A percentile compares a stretch with the other conserved stretches of the same genome.
These are phyloP conservation scores for Gossypioides kirkii DNA, from an alignment of 345 rosid genomes.

Conservation along the genomic window DNA sequence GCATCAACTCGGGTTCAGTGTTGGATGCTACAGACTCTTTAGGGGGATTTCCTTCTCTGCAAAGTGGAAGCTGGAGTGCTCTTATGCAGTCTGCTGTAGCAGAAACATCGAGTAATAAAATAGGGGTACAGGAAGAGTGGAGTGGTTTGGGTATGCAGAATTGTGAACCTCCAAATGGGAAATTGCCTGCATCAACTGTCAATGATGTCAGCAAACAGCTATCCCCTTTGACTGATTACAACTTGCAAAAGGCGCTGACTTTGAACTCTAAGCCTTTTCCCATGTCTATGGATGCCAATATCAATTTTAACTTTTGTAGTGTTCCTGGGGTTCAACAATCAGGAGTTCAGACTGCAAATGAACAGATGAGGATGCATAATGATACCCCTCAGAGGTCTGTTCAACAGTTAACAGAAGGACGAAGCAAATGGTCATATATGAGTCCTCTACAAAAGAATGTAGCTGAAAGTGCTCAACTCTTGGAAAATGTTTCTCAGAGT, in stretches of 20 bases:
- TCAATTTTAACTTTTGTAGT: background rate
- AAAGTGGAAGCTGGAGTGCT: slow-evolving; percentile 99
- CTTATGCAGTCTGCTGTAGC: slow-evolving; percentile 99
- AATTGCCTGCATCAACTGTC: slow-evolving; percentile 24
- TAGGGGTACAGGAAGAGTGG: slow-evolving; percentile 58
- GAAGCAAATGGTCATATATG: slow-evolving; percentile 38
- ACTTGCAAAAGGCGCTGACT: slow-evolving; percentile 24
- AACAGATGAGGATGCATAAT: slow-evolving; percentile 31
- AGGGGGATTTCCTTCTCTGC: slow-evolving; percentile 32
- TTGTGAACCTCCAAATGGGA: slow-evolving; percentile 27
- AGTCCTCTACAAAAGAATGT: slow-evolving; percentile 40
- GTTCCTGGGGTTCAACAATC: background rate
- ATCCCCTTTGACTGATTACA: slow-evolving; percentile 32
- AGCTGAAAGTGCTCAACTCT: slow-evolving; percentile 18
- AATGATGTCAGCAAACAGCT: slow-evolving; percentile 34
- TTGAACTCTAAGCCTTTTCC: slow-evolving; percentile 25
- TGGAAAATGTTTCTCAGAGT: slow-evolving; percentile 35
- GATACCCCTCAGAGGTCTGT: slow-evolving; percentile 31
- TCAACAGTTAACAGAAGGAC: slow-evolving; percentile 35
- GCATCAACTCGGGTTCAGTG: slow-evolving; percentile 36
- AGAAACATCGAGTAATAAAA: slow-evolving; percentile 62
- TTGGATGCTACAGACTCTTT: slow-evolving; percentile 39
- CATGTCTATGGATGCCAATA: slow-evolving; percentile 24
- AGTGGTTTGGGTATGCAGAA: slow-evolving; percentile 34
- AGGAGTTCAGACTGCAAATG: background rate